phyloP scores from a whole-genome alignment of 2,329 filamentous ascomycete species.

The Chaetomiaceae sp. region DNA sequence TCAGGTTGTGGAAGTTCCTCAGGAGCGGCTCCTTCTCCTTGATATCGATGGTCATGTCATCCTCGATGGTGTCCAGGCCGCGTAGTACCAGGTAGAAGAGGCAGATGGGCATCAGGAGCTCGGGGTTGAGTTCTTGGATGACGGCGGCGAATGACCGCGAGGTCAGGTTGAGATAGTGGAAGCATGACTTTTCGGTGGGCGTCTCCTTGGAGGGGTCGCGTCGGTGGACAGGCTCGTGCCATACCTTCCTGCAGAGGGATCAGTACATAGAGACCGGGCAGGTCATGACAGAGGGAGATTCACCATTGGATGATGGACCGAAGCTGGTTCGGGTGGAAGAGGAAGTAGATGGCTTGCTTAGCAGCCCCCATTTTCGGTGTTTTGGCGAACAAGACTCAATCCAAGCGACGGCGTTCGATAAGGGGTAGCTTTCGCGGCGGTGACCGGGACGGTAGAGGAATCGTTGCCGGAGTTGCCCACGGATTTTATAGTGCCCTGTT shows the following conservation, averaged over 20 bases:
- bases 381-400: not conserved
- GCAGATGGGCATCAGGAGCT: constrained; percentile 82
- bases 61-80: constrained; percentile 95
- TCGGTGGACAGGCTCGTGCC: constrained; percentile 89
- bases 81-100: constrained; percentile 92
- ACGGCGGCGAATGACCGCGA: constrained; percentile 91
- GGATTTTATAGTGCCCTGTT: not conserved
- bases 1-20: constrained; percentile 71
- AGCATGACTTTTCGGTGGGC: constrained; percentile 72
- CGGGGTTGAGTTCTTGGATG: constrained; percentile 92
- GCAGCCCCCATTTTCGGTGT: constrained; percentile 48
- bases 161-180: constrained; percentile 78
- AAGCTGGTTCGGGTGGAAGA: constrained; percentile 71
- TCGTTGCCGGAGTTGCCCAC: not conserved
- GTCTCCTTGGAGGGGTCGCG: constrained; percentile 74
- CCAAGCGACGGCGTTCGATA: not conserved
- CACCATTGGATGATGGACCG: constrained; percentile 88
- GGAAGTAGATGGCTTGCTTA: constrained; percentile 61
- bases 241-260: constrained; percentile 68
- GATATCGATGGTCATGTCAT: constrained; percentile 89
- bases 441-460: not conserved
- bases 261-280: constrained; percentile 23
- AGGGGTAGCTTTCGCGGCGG: not conserved
- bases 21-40: constrained; percentile 81
- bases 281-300: constrained; percentile 23